Percentiles rank a stretch among this genome's conserved stretches.
Evolutionary conservation across 2,329 filamentous ascomycete genomes (phyloP).

Genomic region (Bipolaris cookei): DNA sequence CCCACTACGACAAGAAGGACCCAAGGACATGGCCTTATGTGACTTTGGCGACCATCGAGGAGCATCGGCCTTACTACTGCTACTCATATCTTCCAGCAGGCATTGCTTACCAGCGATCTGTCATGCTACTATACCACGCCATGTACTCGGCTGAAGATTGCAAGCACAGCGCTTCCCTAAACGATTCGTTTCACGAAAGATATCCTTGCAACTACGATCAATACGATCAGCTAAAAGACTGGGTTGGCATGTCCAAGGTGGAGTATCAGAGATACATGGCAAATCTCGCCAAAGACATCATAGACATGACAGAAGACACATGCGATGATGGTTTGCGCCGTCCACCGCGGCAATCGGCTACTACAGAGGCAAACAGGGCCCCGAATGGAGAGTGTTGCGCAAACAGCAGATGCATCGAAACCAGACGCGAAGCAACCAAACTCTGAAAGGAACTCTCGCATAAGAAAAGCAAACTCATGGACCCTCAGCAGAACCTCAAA

Average conservation of each 20-base stretch:
- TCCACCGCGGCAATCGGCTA: neutral
- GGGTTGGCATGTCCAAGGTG: neutral
- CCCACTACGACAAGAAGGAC: slow-evolving; percentile 1
- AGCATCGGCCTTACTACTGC: neutral
- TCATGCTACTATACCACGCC: slow-evolving; percentile 2
- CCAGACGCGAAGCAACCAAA: slow-evolving; percentile 4
- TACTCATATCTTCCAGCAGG: slow-evolving; percentile 4
- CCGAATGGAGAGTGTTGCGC: neutral
- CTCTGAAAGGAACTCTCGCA: neutral
- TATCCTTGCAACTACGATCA: slow-evolving; percentile 10
- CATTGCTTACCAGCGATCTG: slow-evolving; percentile 7
- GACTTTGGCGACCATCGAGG: slow-evolving; percentile 5
- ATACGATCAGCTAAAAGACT: slow-evolving; percentile 2
- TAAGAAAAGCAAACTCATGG: slow-evolving; percentile 2
- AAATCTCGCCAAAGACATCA: neutral
- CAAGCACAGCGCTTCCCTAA: neutral
- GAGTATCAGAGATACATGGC: slow-evolving; percentile 6
- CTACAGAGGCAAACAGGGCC: neutral
- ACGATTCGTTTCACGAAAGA: slow-evolving; percentile 6
- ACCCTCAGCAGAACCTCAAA: neutral
- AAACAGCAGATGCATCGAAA: neutral
- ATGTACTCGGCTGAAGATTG: slow-evolving; percentile 7
- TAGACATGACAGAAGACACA: neutral
- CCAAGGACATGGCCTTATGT: slow-evolving; percentile 13
- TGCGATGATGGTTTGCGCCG: neutral